These are phyloP conservation scores for Cutaneotrichosporon cyanovorans DNA, from an alignment of 1,284 basidiomycete species.

Conservation along the genomic window DNA sequence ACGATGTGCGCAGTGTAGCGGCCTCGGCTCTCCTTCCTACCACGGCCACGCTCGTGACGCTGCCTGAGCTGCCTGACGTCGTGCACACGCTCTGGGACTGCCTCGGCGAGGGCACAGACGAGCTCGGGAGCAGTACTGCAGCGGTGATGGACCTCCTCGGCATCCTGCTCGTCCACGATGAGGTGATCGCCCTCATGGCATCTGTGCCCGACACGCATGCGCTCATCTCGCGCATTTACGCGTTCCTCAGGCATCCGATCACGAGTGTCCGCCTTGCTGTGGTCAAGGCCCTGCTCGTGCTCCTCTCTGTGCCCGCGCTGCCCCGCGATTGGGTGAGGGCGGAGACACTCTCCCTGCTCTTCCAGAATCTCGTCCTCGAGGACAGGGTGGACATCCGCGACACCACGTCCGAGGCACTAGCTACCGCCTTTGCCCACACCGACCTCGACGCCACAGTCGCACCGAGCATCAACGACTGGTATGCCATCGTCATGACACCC, in stretches of 20 bases:
- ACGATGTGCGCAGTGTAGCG: constrained; percentile 94
- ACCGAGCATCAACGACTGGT: constrained; percentile 56
- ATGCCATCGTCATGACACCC: constrained; percentile 82
- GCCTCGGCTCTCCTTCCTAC: constrained; percentile 87
- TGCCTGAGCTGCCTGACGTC: constrained; percentile 57
- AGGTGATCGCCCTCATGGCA: constrained; percentile 29
- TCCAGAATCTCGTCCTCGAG: constrained; percentile 92
- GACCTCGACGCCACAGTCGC: constrained; percentile 22
- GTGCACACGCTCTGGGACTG: constrained; percentile 86
- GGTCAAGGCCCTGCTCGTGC: constrained; percentile 78
- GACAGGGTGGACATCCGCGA: constrained; percentile 78
- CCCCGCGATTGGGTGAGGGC: constrained; percentile 73
- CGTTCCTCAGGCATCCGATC: constrained; percentile 98
- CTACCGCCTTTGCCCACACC: constrained; percentile 57
- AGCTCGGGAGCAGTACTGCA: constrained; percentile 91
- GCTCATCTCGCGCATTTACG: constrained; percentile 82
- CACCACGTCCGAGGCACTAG: constrained; percentile 72
- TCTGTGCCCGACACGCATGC: constrained; percentile 41
- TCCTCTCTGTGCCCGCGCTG: constrained; percentile 69
- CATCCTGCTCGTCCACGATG: constrained; percentile 24
- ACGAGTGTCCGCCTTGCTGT: constrained; percentile 87
- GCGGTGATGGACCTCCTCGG: constrained; percentile 89
- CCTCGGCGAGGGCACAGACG: constrained; percentile 87
- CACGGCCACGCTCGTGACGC: constrained; percentile 64
- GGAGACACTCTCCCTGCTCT: constrained; percentile 72